phyloP scores from a whole-genome alignment of 2,329 filamentous ascomycete species.

The Trichoderma sp. region DNA sequence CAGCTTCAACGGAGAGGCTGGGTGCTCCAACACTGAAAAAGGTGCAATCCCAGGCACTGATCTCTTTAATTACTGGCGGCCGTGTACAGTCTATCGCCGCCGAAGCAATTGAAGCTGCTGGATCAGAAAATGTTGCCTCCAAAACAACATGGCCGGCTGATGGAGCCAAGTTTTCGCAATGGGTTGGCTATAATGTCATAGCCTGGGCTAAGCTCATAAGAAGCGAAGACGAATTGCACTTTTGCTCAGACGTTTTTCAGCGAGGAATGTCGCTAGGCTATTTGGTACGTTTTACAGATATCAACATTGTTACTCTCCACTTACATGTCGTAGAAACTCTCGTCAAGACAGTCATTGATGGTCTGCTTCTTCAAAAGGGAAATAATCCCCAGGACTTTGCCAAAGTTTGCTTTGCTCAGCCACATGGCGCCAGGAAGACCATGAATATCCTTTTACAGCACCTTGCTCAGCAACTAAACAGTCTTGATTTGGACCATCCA shows the following conservation, averaged over 20 bases:
- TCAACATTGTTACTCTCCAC: neutral
- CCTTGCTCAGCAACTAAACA: slow-evolving; percentile 48
- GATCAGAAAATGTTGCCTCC: slow-evolving; percentile 33
- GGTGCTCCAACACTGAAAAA: slow-evolving; percentile 32
- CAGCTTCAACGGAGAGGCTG: slow-evolving; percentile 31
- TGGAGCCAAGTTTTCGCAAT: slow-evolving; percentile 65
- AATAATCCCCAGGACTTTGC: slow-evolving; percentile 30
- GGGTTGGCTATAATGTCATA: slow-evolving; percentile 69
- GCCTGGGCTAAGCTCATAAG: slow-evolving; percentile 41
- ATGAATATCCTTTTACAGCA: slow-evolving; percentile 38
- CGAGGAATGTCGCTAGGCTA: slow-evolving; percentile 73
- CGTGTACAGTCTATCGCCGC: slow-evolving; percentile 53
- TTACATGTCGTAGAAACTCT: slow-evolving; percentile 43
- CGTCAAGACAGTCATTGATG: slow-evolving; percentile 38
- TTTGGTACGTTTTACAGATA: slow-evolving; percentile 50
- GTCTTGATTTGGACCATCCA: slow-evolving; percentile 35
- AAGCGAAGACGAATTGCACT: slow-evolving; percentile 38
- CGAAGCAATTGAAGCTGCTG: slow-evolving; percentile 56
- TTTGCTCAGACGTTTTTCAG: slow-evolving; percentile 52
- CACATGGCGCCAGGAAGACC: slow-evolving; percentile 32
- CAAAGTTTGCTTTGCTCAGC: slow-evolving; percentile 34
- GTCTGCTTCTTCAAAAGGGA: slow-evolving; percentile 39
- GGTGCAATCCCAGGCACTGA: slow-evolving; percentile 39
- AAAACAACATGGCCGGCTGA: slow-evolving; percentile 61
- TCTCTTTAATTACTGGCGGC: slow-evolving; percentile 50